Percentiles rank a stretch among this genome's conserved stretches.
phyloP scores from a whole-genome alignment of 2,329 filamentous ascomycete genomes.

The Phialemoniopsis sp. region DNA sequence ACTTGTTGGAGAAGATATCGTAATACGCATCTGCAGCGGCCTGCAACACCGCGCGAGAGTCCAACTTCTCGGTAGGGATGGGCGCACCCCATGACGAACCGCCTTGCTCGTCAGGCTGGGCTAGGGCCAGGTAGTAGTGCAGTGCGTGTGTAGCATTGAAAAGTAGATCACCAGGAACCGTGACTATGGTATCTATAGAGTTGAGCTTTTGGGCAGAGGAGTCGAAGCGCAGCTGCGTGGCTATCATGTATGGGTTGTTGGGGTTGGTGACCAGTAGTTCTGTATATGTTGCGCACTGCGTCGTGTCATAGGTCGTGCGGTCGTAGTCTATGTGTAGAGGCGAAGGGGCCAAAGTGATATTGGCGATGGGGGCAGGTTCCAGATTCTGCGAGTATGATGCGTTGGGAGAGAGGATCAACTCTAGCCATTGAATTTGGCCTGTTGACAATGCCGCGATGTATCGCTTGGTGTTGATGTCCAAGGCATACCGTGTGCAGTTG shows the following conservation, averaged over 20 bases:
- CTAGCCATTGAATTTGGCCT: conserved; percentile 7
- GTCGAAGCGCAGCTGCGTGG: conserved; percentile 17
- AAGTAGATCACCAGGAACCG: conserved; percentile 26
- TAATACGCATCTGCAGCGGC: conserved; percentile 28
- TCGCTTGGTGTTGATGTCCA: conserved; percentile 1
- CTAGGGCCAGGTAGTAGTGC: conserved; percentile 15
- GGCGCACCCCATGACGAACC: conserved; percentile 16
- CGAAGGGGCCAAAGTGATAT: conserved; percentile 20
- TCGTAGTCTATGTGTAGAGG: conserved; percentile 26
- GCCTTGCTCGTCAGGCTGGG: conserved; percentile 11
- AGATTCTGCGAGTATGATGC: conserved; percentile 23
- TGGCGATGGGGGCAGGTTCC: conserved; percentile 19
- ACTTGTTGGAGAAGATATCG: conserved; percentile 26
- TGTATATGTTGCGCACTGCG: conserved; percentile 28
- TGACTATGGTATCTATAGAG: conserved; percentile 22
- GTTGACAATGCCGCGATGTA: conserved; percentile 14
- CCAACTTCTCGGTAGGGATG: conserved; percentile 20
- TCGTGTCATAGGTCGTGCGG: conserved; percentile 27
- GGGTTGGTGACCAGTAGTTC: conserved; percentile 24
- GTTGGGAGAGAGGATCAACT: conserved; percentile 4
- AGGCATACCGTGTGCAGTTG: no score
- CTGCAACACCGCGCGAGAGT: conserved; percentile 19
- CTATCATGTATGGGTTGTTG: conserved; percentile 29
- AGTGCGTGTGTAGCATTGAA: conserved; percentile 29
- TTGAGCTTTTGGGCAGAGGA: no score